These are phyloP conservation scores for Pontederia paniculata DNA, from an alignment of 176 grass and related monocot species.

Conservation along the genomic window DNA sequence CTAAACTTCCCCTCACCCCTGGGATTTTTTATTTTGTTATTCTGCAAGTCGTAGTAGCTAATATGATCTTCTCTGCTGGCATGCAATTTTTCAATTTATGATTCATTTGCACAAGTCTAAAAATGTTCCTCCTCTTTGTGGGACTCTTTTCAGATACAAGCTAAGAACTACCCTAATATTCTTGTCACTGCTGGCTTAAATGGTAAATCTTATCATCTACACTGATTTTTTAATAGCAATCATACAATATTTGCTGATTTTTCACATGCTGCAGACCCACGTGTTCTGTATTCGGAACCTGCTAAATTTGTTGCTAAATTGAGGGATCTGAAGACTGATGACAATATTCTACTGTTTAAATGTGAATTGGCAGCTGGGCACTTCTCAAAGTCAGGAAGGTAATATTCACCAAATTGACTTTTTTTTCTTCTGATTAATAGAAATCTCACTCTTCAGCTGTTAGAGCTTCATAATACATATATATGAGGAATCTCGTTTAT, in stretches of 20 bases:
- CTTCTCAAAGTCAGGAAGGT: slow-evolving; percentile 82
- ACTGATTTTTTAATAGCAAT: slow-evolving; percentile 1
- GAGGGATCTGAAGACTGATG: slow-evolving; percentile 61
- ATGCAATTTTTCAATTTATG: no score
- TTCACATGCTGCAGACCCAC: slow-evolving; percentile 36
- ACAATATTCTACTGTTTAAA: slow-evolving; percentile 65
- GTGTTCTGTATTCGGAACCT: slow-evolving; percentile 74
- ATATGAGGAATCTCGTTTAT: no score
- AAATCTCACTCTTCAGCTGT: no score
- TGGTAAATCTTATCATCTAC: slow-evolving; percentile 26
- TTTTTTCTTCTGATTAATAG: neutral
- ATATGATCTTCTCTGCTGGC: no score
- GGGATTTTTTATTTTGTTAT: no score
- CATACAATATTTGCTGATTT: neutral
- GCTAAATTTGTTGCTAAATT: slow-evolving; percentile 71
- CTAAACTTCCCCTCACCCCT: no score
- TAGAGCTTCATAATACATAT: no score
- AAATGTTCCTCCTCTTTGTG: slow-evolving; percentile 5
- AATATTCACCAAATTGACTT: neutral
- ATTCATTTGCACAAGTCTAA: neutral
- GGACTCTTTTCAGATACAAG: slow-evolving; percentile 40
- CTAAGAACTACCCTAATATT: slow-evolving; percentile 62
- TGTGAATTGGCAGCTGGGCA: slow-evolving; percentile 77
- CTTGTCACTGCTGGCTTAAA: slow-evolving; percentile 88
- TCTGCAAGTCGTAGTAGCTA: no score